Evolutionary conservation across 441 rosid species (phyloP), one percentile per base, ranked within the genome.

Genomic region (Eutrema salsugineum): DNA sequence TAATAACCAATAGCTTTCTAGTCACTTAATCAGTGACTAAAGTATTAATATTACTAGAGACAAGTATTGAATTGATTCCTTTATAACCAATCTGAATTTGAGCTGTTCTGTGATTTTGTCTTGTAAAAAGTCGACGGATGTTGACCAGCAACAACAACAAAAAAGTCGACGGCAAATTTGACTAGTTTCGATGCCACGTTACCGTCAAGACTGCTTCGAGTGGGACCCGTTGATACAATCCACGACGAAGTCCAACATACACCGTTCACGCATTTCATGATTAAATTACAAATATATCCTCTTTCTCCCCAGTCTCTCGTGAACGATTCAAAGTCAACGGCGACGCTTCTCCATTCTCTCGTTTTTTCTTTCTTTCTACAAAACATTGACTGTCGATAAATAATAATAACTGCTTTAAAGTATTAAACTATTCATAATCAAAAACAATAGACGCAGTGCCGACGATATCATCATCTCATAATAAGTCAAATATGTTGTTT

Each of bases 91-190:
- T 14, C 35, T 24, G 35, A 35, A 35, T 2, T 35, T 35, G 43
- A 56, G 43, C 43, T 56, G 62, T 56, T 35, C 14, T 17, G 28
- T 35, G 36, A 17, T 56, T 56, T 12, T 19, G 11, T 36, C 28
- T 28, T 20, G 38, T 2, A 19, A 14, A 59, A 47, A 58, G 15
- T 11, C 77, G 77, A 48, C 77, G 71, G 1, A n/a, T n/a, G n/a
- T n/a, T n/a, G n/a, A n/a, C n/a, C n/a, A n/a, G n/a, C n/a, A n/a
- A n/a, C n/a, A n/a, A n/a, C n/a, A n/a, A n/a, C n/a, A n/a, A n/a
- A n/a, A n/a, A n/a, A 58, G 15, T 11, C 77, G 77, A 48, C 77
- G 71, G 1, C 67, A 33, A 50, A n/a, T 44, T 68, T 75, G 78
- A 75, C 69, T 22, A 0, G 12, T 14, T 50, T 50, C n/a, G 11